These are phyloP conservation scores for Globisporangium parvum DNA, from an alignment of 352 stramenopile species.

Conservation along the genomic window DNA sequence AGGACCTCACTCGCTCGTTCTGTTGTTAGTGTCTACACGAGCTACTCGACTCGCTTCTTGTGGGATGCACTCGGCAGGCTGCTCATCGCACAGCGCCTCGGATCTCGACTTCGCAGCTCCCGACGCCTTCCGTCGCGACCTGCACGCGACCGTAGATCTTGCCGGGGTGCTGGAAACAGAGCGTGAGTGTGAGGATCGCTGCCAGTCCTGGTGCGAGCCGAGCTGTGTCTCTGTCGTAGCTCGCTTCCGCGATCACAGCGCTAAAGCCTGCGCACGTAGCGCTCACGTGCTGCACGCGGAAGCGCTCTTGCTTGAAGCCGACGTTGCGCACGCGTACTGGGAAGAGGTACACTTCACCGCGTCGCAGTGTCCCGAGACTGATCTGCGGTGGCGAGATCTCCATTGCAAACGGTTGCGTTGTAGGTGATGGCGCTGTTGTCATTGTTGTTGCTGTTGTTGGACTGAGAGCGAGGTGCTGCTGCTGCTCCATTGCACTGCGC, in stretches of 20 bases:
- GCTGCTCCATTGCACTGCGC: not conserved
- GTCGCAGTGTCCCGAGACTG: conserved; percentile 25
- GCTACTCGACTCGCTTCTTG: not conserved
- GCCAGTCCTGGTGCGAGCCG: conserved; percentile 51
- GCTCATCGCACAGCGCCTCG: conserved; percentile 34
- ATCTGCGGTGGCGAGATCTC: conserved; percentile 48
- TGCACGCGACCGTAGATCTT: conserved; percentile 31
- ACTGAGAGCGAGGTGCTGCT: not conserved
- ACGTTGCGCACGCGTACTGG: conserved; percentile 64
- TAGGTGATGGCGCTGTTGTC: conserved; percentile 9
- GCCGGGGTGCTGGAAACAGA: conserved; percentile 55
- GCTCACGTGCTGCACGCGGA: conserved; percentile 44
- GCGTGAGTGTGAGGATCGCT: conserved; percentile 48
- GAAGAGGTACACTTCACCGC: conserved; percentile 60
- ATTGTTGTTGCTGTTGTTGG: not conserved
- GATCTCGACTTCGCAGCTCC: conserved; percentile 42
- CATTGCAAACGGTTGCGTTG: conserved; percentile 41
- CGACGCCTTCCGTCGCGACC: conserved; percentile 50
- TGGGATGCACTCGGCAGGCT: not conserved
- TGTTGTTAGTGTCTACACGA: too few species aligned
- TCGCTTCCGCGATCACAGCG: conserved; percentile 39
- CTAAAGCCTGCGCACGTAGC: conserved; percentile 31
- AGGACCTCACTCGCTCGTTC: too few species aligned
- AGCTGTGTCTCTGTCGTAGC: conserved; percentile 52
- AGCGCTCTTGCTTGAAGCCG: conserved; percentile 57